A percentile compares a stretch with the other conserved stretches of the same genome.
phyloP scores from a whole-genome alignment of 2,329 filamentous ascomycete species.

The Domatiomyces globalis region DNA sequence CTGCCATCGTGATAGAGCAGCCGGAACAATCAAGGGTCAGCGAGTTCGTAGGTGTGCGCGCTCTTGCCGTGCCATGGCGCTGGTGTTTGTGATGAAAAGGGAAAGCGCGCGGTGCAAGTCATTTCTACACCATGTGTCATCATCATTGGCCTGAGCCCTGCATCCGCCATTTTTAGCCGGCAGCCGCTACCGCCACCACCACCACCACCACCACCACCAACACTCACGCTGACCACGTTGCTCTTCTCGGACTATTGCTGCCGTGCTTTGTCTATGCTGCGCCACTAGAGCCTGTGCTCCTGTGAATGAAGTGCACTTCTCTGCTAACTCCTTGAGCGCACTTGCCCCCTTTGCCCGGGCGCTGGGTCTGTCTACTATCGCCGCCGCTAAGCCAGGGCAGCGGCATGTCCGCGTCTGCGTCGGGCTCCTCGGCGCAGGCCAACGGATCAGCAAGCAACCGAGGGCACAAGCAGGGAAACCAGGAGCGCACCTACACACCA shows the following conservation, averaged over 20 bases:
- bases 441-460: slow-evolving; percentile 31
- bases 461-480: slow-evolving; percentile 37
- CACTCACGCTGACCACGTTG: background rate
- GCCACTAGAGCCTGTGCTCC: background rate
- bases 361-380: background rate
- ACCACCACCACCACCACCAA: too few relatives aligned
- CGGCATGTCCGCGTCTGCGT: slow-evolving; percentile 30
- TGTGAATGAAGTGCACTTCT: background rate
- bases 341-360: background rate
- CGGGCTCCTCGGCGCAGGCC: slow-evolving; percentile 29
- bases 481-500: slow-evolving; percentile 54
- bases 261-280: background rate
- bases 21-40: background rate
- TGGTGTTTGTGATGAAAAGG: too few relatives aligned
- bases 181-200: slow-evolving; percentile 1
- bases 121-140: background rate
- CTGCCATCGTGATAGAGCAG: too few relatives aligned
- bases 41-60: background rate
- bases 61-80: too few relatives aligned
- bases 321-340: background rate
- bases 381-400: background rate
- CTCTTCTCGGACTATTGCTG: background rate
- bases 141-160: background rate
- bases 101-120: too few relatives aligned
- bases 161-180: background rate